Conservation (phyloP, 1,284 basidiomycete genomes). For the Ceratorhiza oryzae-sativae region DNA sequence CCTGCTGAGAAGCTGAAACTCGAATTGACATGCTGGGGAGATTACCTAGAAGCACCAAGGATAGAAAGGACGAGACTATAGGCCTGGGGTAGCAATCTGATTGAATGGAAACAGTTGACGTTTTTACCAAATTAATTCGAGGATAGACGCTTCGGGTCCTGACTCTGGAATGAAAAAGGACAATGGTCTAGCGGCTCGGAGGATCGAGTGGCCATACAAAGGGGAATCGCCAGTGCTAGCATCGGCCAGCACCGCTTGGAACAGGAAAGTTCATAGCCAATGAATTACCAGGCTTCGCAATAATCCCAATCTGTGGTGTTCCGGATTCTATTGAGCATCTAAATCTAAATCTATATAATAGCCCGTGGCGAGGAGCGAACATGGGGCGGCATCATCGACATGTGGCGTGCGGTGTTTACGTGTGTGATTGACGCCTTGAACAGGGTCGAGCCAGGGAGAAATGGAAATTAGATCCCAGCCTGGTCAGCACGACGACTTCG, state of each 20-base stretch:
- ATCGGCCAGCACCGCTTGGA: too few relatives aligned
- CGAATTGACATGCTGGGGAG: not conserved
- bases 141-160: not conserved
- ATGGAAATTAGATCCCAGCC: constrained; percentile 17
- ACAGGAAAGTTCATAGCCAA: too few relatives aligned
- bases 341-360: too few relatives aligned
- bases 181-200: not conserved
- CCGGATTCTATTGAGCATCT: too few relatives aligned
- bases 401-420: not conserved
- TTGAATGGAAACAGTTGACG: not conserved
- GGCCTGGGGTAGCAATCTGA: not conserved
- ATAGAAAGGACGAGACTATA: not conserved
- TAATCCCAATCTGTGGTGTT: too few relatives aligned
- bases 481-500: constrained; percentile 8
- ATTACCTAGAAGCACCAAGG: not conserved
- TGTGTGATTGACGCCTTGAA: constrained; percentile 1
- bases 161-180: not conserved
- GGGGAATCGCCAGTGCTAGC: not conserved
- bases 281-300: too few relatives aligned
- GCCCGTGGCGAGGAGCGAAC: too few relatives aligned
- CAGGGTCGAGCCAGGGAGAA: constrained; percentile 1
- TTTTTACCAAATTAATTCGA: not conserved
- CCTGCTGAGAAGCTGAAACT: not conserved
- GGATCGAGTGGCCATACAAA: not conserved
- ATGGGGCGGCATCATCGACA: too few relatives aligned